A percentile compares a stretch with the other conserved stretches of the same genome.
phyloP scores from a whole-genome alignment of 768 basidiomycete genomes.

The Rhizopogon vesiculosus region DNA sequence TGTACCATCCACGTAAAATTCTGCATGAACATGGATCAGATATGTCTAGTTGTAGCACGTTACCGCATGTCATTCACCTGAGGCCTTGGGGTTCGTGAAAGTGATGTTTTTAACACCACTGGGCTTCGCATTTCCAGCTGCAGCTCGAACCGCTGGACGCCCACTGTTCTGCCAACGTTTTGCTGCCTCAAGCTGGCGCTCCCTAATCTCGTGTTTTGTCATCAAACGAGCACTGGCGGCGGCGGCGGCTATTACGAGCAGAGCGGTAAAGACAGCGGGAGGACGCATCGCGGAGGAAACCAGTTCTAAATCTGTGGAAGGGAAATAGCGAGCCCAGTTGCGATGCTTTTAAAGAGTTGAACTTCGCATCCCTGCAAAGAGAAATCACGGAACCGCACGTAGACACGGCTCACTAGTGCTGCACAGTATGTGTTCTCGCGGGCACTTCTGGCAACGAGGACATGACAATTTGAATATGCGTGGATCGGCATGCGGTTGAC shows the following conservation, averaged over 20 bases:
- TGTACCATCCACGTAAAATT: conserved; percentile 66
- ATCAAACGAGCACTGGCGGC: conserved; percentile 15
- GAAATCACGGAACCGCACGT: too few relatives aligned
- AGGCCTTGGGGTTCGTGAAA: conserved; percentile 61
- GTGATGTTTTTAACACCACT: conserved; percentile 54
- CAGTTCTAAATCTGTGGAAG: neutral
- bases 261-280: neutral
- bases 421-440: too few relatives aligned
- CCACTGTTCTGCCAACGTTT: conserved; percentile 28
- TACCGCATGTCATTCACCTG: conserved; percentile 30
- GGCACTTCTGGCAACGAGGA: too few relatives aligned
- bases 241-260: conserved; percentile 5
- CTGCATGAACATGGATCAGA: conserved; percentile 24
- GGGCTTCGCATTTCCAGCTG: conserved; percentile 2
- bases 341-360: too few relatives aligned
- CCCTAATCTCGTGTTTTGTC: conserved; percentile 39
- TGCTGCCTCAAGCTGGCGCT: conserved; percentile 43
- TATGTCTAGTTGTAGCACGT: conserved; percentile 5
- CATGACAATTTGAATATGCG: too few relatives aligned
- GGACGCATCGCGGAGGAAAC: conserved; percentile 9
- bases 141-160: neutral
- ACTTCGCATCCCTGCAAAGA: too few relatives aligned
- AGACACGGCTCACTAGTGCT: too few relatives aligned
- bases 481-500: too few relatives aligned
- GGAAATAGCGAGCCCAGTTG: too few relatives aligned